A percentile compares a stretch with the other conserved stretches of the same genome.
Conservation (phyloP, 768 basidiomycete species). For the Boletus coccyginus region DNA sequence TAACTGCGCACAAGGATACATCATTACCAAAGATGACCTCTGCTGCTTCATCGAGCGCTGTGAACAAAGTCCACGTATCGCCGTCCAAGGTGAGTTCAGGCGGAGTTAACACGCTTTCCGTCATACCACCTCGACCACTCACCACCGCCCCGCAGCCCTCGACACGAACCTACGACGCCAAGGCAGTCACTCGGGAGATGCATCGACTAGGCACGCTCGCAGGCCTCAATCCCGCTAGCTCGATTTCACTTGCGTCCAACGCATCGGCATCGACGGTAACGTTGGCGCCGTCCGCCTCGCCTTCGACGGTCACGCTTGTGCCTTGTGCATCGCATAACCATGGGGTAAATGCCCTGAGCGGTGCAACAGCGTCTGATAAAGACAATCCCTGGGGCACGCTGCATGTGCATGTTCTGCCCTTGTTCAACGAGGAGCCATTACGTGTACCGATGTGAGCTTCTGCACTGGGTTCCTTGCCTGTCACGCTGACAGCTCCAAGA, state of each 20-base stretch:
- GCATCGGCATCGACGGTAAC: constrained; percentile 50
- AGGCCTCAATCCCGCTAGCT: constrained; percentile 46
- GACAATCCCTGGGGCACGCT: constrained; percentile 81
- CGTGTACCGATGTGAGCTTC: constrained; percentile 72
- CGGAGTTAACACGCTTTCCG: constrained; percentile 15
- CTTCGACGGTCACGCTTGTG: constrained; percentile 32
- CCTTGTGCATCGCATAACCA: constrained; percentile 36
- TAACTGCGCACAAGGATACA: constrained; percentile 18
- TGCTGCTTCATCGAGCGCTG: constrained; percentile 21
- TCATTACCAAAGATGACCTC: constrained; percentile 26
- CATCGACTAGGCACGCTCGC: constrained; percentile 70
- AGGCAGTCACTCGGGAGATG: constrained; percentile 82
- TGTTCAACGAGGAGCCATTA: constrained; percentile 90
- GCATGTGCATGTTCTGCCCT: constrained; percentile 83
- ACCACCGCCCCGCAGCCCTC: constrained; percentile 42
- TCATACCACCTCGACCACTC: constrained; percentile 7
- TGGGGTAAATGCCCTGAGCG: constrained; percentile 18
- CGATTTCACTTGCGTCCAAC: constrained; percentile 37
- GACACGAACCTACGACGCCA: constrained; percentile 74
- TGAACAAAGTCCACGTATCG: constrained; percentile 32
- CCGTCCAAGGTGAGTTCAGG: constrained; percentile 33
- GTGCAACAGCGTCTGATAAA: constrained; percentile 36
- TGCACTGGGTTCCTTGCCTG: background rate
- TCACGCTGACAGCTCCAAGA: constrained; percentile 37
- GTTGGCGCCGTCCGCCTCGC: constrained; percentile 36